Evolutionary conservation across 2,329 filamentous ascomycete species (phyloP), one percentile per base, ranked within the genome.

Genomic region (Monosporascus sp.): DNA sequence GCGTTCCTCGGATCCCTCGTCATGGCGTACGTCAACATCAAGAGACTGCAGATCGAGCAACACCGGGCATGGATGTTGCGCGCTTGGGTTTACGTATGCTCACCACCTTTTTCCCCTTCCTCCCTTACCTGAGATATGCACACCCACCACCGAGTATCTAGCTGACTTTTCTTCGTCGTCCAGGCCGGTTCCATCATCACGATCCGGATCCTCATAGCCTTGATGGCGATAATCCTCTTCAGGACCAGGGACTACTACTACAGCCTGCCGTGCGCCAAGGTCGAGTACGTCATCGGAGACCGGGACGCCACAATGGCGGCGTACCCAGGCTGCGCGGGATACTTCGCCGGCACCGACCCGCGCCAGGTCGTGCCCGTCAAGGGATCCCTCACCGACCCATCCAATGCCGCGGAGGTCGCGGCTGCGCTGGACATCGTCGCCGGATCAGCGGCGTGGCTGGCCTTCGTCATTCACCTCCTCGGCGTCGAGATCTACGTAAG

Each of bases 21-120:
- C 0, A 53, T 85, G 46, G 78, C 80, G 2, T 77, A 75, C 43
- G 70, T 77, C 64, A 85, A 85, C 58, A 77, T 86, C 65, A 84
- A 82, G 63, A 68, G 72, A 2, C 66, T 85, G 1, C 81, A 85
- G 60, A 80, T 87, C 48, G 80, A 84, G 44, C 78, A 84, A 59
- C 82, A 85, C 55, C 74, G 82, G 3, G 79, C 79, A 1, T 85
- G 81, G 82, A 85, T 85, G 81, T 59, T 85, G 24, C 63, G 82
- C 26, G 72, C 75, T 9, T 78, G 75, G 75, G 70, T 77, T 43
- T 75, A 78, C 54, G 70, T 76, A 54, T 14, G 8, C n/a, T 37
- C 8, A 5, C 11, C 19, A 2, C 5, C 49, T 16, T 31, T 26
- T 20, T 40, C n/a, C 16, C 17, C 8, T 26, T 19, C 37, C 17